Evolutionary conservation across 306 rosid genomes (phyloP).

Genomic region (Prunus campanulata): DNA sequence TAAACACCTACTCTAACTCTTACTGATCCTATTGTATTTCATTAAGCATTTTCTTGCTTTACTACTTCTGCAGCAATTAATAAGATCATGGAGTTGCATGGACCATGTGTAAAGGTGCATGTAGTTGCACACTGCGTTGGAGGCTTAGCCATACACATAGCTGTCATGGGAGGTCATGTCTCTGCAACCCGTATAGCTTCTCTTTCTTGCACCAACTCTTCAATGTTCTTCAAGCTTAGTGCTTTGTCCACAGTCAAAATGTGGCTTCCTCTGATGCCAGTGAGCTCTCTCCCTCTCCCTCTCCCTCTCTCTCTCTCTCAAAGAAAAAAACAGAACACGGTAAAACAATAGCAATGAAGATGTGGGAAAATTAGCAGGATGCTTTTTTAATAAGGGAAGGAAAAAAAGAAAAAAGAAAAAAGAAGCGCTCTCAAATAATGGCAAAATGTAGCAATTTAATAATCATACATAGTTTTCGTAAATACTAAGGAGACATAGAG

Average conservation of each 20-base stretch:
- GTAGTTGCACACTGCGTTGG: conserved; percentile 42
- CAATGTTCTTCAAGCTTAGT: conserved; percentile 38
- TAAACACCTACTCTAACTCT: not conserved
- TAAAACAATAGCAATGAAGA: no score
- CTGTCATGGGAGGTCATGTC: conserved; percentile 38
- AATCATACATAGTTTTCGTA: no score
- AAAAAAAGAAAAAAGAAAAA: not conserved
- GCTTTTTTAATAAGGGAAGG: not conserved
- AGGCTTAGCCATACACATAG: conserved; percentile 34
- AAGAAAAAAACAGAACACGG: no score
- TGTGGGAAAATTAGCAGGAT: not conserved
- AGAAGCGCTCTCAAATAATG: no score
- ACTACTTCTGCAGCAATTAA: conserved; percentile 23
- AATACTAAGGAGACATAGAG: no score
- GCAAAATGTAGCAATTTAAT: no score
- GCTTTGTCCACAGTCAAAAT: conserved; percentile 25
- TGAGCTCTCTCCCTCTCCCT: not conserved
- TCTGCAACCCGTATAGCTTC: conserved; percentile 30
- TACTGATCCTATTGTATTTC: not conserved
- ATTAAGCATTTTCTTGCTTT: not conserved
- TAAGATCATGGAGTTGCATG: conserved; percentile 30
- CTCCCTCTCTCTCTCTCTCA: not conserved
- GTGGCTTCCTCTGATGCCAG: conserved; percentile 41
- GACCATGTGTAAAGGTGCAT: conserved; percentile 21
- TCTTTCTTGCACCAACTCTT: conserved; percentile 38